Conservation (phyloP, 192 early-diverging fungal genomes). For the Coemansia aciculifera region DNA sequence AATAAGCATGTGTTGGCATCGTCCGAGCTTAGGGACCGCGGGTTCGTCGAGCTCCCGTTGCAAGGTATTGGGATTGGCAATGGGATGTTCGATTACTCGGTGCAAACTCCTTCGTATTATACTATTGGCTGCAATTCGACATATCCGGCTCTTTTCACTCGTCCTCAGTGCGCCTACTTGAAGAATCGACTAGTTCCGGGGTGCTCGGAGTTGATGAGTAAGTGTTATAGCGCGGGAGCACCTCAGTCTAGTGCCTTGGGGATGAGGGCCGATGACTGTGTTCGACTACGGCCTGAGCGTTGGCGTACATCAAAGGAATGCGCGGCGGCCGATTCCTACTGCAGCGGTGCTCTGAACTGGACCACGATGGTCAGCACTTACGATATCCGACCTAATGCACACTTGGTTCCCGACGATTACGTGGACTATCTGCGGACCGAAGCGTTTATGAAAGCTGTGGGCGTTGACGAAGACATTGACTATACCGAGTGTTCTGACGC, state of each 20-base stretch:
- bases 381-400: conserved; percentile 58
- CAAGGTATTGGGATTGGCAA: conserved; percentile 59
- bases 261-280: conserved; percentile 26
- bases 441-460: conserved; percentile 57
- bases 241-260: conserved; percentile 12
- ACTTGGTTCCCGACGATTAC: conserved; percentile 63
- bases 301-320: conserved; percentile 28
- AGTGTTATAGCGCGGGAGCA: conserved; percentile 52
- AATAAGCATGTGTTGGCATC: conserved; percentile 29
- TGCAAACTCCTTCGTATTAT: conserved; percentile 37
- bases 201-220: conserved; percentile 52
- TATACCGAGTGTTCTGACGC: conserved; percentile 58
- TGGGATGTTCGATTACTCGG: conserved; percentile 50
- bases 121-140: conserved; percentile 52
- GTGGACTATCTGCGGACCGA: conserved; percentile 57
- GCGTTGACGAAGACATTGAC: conserved; percentile 42
- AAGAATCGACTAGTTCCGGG: conserved; percentile 43
- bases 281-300: conserved; percentile 13
- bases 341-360: conserved; percentile 37
- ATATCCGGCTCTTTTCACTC: conserved; percentile 36
- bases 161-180: conserved; percentile 37
- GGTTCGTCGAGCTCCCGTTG: conserved; percentile 38
- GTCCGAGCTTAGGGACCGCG: conserved; percentile 20
- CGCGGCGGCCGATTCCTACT: conserved; percentile 33
- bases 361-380: conserved; percentile 71